These are phyloP conservation scores for Malus hybrid DNA, from an alignment of 331 rosid genomes.

Conservation along the genomic window DNA sequence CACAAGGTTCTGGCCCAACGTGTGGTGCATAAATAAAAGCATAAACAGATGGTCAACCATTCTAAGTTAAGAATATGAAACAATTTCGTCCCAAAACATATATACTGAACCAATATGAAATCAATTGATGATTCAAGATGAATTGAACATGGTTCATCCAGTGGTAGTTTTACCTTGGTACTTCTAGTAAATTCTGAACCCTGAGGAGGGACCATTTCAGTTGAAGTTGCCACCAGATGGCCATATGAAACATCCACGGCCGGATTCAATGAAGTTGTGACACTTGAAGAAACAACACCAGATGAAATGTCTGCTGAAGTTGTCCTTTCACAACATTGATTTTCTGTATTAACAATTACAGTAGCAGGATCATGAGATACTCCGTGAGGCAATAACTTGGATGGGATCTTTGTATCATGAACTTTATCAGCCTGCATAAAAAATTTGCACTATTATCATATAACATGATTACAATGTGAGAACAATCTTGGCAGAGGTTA, in stretches of 20 bases:
- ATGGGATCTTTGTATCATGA: constrained; percentile 21
- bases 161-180: constrained; percentile 42
- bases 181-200: constrained; percentile 40
- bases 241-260: constrained; percentile 32
- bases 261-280: constrained; percentile 23
- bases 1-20: not conserved
- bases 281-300: constrained; percentile 22
- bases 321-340: constrained; percentile 32
- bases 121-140: not conserved
- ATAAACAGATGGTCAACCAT: not conserved
- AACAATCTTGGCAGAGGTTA: constrained; percentile 1
- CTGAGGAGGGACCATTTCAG: constrained; percentile 34
- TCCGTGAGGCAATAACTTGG: constrained; percentile 23
- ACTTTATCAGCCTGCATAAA: constrained; percentile 47
- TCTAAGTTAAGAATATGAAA: not conserved
- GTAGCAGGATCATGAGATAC: constrained; percentile 25
- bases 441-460: constrained; percentile 1
- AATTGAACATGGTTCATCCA: not conserved
- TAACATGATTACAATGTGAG: constrained; percentile 3
- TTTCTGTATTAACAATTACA: constrained; percentile 24
- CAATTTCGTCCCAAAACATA: no score
- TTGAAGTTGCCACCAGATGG: constrained; percentile 24
- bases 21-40: not conserved
- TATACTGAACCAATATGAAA: not conserved
- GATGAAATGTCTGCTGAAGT: constrained; percentile 33